phyloP scores from a whole-genome alignment of 257 asterid species.

The Salvia splendens region DNA sequence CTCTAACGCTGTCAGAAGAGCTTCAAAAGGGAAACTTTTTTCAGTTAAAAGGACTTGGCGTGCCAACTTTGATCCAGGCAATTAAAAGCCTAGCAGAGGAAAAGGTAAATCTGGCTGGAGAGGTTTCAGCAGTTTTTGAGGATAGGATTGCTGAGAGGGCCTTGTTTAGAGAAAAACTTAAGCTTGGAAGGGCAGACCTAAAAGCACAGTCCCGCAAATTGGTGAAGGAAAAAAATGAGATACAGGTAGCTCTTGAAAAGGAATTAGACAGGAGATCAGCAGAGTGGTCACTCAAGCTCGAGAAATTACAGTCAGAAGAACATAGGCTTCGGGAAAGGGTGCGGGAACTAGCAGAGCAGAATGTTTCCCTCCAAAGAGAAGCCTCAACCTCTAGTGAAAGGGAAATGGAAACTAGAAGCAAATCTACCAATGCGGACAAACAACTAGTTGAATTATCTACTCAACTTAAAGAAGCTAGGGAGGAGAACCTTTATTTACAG shows the following conservation, averaged over 20 bases:
- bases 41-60: constrained; percentile 54
- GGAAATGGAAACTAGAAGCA: constrained; percentile 54
- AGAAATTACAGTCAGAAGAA: constrained; percentile 85
- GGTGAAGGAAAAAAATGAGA: constrained; percentile 81
- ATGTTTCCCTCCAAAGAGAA: constrained; percentile 89
- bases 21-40: constrained; percentile 56
- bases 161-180: constrained; percentile 60
- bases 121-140: constrained; percentile 59
- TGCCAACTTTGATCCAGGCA: constrained; percentile 58
- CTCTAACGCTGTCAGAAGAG: constrained; percentile 64
- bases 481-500: constrained; percentile 59
- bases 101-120: constrained; percentile 70
- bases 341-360: constrained; percentile 93
- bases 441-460: constrained; percentile 57
- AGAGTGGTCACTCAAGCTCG: constrained; percentile 88
- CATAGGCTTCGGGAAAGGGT: constrained; percentile 94
- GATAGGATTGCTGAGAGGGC: constrained; percentile 83
- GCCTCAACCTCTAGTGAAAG: constrained; percentile 68
- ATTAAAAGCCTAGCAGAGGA: constrained; percentile 69
- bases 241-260: constrained; percentile 77
- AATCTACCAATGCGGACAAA: constrained; percentile 54
- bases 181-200: constrained; percentile 46
- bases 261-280: constrained; percentile 90
- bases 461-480: constrained; percentile 53
- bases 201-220: constrained; percentile 56